Evolutionary conservation across 192 early-diverging fungal species (phyloP), one percentile per base, ranked within the genome.

Genomic region (Rhizoclosmatium globosum): DNA sequence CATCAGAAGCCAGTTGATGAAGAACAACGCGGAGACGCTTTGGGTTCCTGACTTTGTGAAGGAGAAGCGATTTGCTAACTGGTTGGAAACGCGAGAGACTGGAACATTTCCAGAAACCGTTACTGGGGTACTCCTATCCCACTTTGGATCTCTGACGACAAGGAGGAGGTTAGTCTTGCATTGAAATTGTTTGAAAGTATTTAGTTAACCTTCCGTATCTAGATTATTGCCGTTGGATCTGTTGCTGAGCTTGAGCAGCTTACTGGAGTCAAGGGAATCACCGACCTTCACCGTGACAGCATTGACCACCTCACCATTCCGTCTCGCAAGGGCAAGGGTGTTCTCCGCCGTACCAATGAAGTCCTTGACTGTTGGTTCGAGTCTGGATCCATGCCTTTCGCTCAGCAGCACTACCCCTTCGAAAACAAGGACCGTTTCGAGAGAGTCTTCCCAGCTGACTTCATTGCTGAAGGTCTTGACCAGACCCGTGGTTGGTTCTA

Each of bases 71-170:
- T 99, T 99, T 83, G 93, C 90, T 68, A 97, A 98, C 90, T 99
- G 98, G 98, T 91, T 99, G 78, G 93, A 88, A 93, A 93, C 68
- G 95, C 96, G 13, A 93, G 96, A 64, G 98, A 99, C 87, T 99
- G 98, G 98, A 95, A 96, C 79, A 89, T 99, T 68, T 99, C 97
- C 46, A 94, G 98, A 78, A 96, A 94, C 83, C 93, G 98, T 73
- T 99, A 95, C 91, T 99, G 98, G 98, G 98, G 98, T 78, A 99
- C 98, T n/a, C 98, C 98, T 62, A 97, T 99, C 66, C 98, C 98
- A 42, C 84, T 99, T 58, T 99, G 98, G 98, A 93, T 91, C 77
- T 96, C 92, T 82, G 97, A 96, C 7, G 98, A 99, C 82, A 91
- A 91, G 62, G 84, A 93, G 72, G 96, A 98, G 70, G 78, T 79